Evolutionary conservation across 2,329 filamentous ascomycete genomes (phyloP), one percentile per base, ranked within the genome.

Genomic region (Tolypocladium nubicola): DNA sequence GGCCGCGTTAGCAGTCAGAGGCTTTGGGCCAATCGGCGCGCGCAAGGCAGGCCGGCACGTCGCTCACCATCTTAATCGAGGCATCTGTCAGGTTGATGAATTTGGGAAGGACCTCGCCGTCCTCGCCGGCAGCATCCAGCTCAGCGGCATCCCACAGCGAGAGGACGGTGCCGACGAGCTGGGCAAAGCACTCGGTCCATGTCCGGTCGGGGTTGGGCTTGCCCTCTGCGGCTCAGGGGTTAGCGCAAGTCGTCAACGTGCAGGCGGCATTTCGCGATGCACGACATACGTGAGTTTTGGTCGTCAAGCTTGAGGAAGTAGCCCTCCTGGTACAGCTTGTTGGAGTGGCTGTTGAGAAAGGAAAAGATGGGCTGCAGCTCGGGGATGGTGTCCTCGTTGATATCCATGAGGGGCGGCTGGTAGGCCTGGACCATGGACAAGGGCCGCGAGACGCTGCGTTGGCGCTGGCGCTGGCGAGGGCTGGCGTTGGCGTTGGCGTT

Each of bases 81-180:
- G 94, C 94, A 79, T 99, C 94, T 8, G 94, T 96, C 59, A 99
- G 75, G 68, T 99, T 99, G 71, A 99, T 92, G 70, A 97, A 99
- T 54, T 89, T 94, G 38, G 91, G 90, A 47, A 93, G 77, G 53
- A 96, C 89, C 68, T 96, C 89, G 62, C 86, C 88, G 66, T 94
- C 85, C 64, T 90, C 87, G 40, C 89, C 90, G 14, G 90, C 92
- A 43, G 85, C 85, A 74, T 99, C 94, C 58, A 97, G 80, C 70
- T 94, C 91, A 62, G 89, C 86, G 30, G 93, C 92, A 73, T 99
- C 93, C 94, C 94, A 99, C 54, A 97, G 76, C 8, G 94, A 97
- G 58, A 99, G 76, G 19, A 97, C 90, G 1, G 94, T 97, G 62
- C 94, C 94, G 21, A 97, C 90, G 19, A 99, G 84, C 70, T 97